phyloP scores from a whole-genome alignment of 2,329 filamentous ascomycete species.

The Aspergillus sp. region DNA sequence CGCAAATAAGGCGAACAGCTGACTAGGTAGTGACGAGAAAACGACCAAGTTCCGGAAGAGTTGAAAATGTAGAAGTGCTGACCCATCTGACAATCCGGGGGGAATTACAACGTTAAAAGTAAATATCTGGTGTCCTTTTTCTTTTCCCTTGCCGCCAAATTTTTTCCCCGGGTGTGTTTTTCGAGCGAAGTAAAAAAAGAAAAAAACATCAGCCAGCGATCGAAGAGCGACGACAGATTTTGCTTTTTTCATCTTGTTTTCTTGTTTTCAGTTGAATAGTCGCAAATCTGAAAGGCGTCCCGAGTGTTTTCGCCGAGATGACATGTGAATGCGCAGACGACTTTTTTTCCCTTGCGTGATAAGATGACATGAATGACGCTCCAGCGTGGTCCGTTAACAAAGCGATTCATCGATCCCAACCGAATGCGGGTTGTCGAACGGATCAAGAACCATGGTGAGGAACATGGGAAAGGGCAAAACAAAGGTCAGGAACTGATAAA shows the following conservation, averaged over 20 bases:
- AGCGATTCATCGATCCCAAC: conserved; percentile 26
- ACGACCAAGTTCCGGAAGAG: conserved; percentile 38
- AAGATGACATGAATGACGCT: conserved; percentile 37
- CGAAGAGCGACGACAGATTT: conserved; percentile 35
- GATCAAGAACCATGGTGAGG: conserved; percentile 35
- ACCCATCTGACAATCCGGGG: conserved; percentile 43
- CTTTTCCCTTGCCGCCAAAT: conserved; percentile 38
- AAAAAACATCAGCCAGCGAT: conserved; percentile 41
- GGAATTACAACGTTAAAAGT: conserved; percentile 46
- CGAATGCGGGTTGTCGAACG: conserved; percentile 25
- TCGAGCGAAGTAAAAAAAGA: conserved; percentile 41
- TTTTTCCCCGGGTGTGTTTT: conserved; percentile 30
- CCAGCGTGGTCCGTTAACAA: conserved; percentile 35
- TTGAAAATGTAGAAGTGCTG: conserved; percentile 41
- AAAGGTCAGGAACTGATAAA: conserved; percentile 9
- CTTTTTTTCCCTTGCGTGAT: conserved; percentile 25
- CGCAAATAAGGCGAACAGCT: conserved; percentile 42
- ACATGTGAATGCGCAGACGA: conserved; percentile 36
- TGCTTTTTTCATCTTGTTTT: conserved; percentile 12
- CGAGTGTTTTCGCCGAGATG: conserved; percentile 33
- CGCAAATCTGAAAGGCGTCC: conserved; percentile 33
- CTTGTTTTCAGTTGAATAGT: conserved; percentile 28
- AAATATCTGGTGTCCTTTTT: conserved; percentile 33
- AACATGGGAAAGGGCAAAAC: conserved; percentile 28
- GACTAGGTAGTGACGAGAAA: conserved; percentile 35